phyloP scores from a whole-genome alignment of 805 yeast genomes.

The Spathaspora gorwiae region DNA sequence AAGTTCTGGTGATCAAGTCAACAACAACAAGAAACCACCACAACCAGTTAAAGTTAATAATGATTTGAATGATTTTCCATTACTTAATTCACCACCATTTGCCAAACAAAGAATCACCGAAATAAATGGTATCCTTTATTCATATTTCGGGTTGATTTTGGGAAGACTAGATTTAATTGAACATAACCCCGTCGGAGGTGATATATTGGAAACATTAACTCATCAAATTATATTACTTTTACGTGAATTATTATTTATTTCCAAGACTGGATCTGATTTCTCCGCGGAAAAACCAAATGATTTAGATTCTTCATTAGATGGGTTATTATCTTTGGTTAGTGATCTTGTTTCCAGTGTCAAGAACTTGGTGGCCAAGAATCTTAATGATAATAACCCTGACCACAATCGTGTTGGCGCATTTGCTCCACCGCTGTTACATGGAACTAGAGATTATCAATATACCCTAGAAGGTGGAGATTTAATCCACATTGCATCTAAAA shows the following conservation, averaged over 20 bases:
- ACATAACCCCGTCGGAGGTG: slow-evolving; percentile 67
- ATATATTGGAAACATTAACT: slow-evolving; percentile 57
- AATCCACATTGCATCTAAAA: slow-evolving; percentile 54
- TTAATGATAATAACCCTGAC: slow-evolving; percentile 21
- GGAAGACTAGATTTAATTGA: slow-evolving; percentile 80
- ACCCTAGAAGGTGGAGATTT: slow-evolving; percentile 66
- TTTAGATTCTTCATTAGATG: slow-evolving; percentile 50
- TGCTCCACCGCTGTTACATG: neutral
- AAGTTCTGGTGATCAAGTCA: neutral
- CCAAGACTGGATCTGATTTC: slow-evolving; percentile 45
- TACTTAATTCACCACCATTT: slow-evolving; percentile 51
- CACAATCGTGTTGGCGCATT: slow-evolving; percentile 3
- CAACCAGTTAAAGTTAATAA: slow-evolving; percentile 27
- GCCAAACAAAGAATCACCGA: slow-evolving; percentile 63
- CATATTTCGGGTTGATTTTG: slow-evolving; percentile 60
- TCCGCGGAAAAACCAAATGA: slow-evolving; percentile 35
- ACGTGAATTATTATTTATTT: slow-evolving; percentile 59
- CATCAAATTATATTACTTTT: slow-evolving; percentile 65
- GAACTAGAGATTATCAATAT: slow-evolving; percentile 41
- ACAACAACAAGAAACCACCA: too few relatives aligned
- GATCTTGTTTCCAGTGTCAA: slow-evolving; percentile 64
- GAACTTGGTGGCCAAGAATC: slow-evolving; percentile 52
- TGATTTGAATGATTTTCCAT: slow-evolving; percentile 41
- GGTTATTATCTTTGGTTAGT: slow-evolving; percentile 55
- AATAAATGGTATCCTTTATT: slow-evolving; percentile 53